Conservation (phyloP, 768 basidiomycete species). For the Clitopilus passeckerianus region DNA sequence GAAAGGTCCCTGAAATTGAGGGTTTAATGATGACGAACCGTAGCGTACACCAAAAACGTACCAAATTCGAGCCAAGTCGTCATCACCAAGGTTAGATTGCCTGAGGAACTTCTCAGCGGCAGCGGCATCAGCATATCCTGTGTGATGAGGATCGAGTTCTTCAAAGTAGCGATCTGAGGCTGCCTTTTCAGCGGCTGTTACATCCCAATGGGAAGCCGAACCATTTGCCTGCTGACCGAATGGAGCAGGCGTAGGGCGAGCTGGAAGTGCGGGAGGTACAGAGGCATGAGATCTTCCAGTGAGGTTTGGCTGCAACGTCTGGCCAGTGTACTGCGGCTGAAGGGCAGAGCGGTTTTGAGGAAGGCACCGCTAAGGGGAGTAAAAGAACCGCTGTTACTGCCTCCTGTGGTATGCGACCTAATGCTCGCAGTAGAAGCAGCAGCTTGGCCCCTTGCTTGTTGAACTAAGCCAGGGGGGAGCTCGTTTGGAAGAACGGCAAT, state of each 20-base stretch:
- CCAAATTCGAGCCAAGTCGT: slow-evolving; percentile 89
- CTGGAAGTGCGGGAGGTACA: slow-evolving; percentile 30
- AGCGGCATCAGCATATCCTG: slow-evolving; percentile 86
- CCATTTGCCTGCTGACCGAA: slow-evolving; percentile 23
- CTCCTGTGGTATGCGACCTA: slow-evolving; percentile 52
- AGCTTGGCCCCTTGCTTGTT: slow-evolving; percentile 57
- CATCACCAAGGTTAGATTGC: slow-evolving; percentile 79
- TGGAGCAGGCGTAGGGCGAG: slow-evolving; percentile 26
- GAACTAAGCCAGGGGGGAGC: slow-evolving; percentile 82
- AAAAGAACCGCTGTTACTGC: slow-evolving; percentile 45
- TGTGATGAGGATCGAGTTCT: slow-evolving; percentile 67
- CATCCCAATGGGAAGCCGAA: slow-evolving; percentile 62
- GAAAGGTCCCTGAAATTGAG: slow-evolving; percentile 74
- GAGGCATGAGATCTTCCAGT: slow-evolving; percentile 31
- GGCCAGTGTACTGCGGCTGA: slow-evolving; percentile 65
- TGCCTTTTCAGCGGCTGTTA: slow-evolving; percentile 76
- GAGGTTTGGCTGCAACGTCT: slow-evolving; percentile 46
- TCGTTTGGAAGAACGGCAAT: slow-evolving; percentile 64
- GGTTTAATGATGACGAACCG: background rate
- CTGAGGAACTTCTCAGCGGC: slow-evolving; percentile 95
- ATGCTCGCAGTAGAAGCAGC: slow-evolving; percentile 27
- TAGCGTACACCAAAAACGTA: slow-evolving; percentile 30
- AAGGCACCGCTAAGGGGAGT: slow-evolving; percentile 47
- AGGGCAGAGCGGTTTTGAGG: slow-evolving; percentile 32
- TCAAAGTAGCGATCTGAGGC: slow-evolving; percentile 77